Conservation (phyloP, 805 yeast genomes). For the Suhomyces sp. region DNA sequence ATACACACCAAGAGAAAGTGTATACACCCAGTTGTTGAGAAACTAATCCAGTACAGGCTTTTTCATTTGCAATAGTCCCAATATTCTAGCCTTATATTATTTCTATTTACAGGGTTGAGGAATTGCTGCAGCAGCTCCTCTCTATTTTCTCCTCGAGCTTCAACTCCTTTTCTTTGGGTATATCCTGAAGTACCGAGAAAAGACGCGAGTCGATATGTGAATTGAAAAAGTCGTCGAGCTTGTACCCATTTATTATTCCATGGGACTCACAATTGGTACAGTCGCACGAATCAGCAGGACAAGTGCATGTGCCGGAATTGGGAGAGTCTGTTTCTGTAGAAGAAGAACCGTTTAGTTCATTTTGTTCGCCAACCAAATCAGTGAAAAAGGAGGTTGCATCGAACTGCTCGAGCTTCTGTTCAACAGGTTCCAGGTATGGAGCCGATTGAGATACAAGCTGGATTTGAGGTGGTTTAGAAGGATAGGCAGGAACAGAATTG, state of each 20-base stretch:
- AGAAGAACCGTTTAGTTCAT: neutral
- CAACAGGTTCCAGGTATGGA: neutral
- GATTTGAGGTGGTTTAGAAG: neutral
- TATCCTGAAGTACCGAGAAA: neutral
- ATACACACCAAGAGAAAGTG: no score
- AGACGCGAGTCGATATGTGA: slow-evolving; percentile 1
- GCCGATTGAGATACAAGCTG: neutral
- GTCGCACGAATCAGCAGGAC: slow-evolving; percentile 29
- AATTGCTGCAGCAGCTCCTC: neutral
- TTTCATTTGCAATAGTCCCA: no score
- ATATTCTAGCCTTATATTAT: no score
- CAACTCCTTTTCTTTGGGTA: neutral
- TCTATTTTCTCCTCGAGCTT: neutral
- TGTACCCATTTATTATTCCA: slow-evolving; percentile 42
- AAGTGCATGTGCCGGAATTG: slow-evolving; percentile 16
- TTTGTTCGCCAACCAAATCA: slow-evolving; percentile 2
- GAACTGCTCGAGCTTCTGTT: neutral
- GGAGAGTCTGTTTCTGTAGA: neutral
- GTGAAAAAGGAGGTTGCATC: slow-evolving; percentile 1
- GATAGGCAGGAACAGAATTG: neutral
- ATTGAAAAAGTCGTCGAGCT: slow-evolving; percentile 35
- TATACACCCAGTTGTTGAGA: no score
- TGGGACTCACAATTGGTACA: slow-evolving; percentile 45
- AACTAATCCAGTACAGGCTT: no score
- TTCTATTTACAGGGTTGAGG: neutral